Conservation (phyloP, 805 yeast genomes). For the Cephaloascus fragrans region DNA sequence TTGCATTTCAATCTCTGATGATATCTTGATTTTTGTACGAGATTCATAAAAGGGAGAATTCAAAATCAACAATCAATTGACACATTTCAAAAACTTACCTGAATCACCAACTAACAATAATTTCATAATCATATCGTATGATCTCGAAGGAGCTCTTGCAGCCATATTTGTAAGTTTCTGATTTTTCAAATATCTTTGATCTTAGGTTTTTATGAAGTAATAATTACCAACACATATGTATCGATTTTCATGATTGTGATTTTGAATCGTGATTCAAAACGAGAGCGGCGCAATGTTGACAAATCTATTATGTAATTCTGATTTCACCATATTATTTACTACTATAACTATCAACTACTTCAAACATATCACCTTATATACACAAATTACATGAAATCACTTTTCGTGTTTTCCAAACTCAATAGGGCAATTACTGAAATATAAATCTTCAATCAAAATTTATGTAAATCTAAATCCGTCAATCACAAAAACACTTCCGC, state of each 20-base stretch:
- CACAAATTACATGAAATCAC: too few relatives aligned
- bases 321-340: too few relatives aligned
- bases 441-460: too few relatives aligned
- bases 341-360: too few relatives aligned
- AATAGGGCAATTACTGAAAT: background rate
- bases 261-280: background rate
- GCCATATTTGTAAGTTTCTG: constrained; percentile 27
- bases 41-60: background rate
- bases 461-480: too few relatives aligned
- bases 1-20: background rate
- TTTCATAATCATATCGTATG: constrained; percentile 87
- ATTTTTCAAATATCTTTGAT: too few relatives aligned
- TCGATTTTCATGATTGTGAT: too few relatives aligned
- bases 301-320: background rate
- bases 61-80: too few relatives aligned
- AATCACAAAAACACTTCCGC: constrained; percentile 66
- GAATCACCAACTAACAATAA: constrained; percentile 91
- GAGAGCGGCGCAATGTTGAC: background rate
- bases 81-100: constrained; percentile 20
- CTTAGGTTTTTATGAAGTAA: too few relatives aligned
- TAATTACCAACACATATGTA: too few relatives aligned
- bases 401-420: background rate
- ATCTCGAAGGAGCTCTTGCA: constrained; percentile 55
- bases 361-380: too few relatives aligned
- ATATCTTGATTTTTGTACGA: background rate